Evolutionary conservation across 305 asterid genomes (phyloP), one percentile per base, ranked within the genome.

Genomic region (Ruellia speciosa): DNA sequence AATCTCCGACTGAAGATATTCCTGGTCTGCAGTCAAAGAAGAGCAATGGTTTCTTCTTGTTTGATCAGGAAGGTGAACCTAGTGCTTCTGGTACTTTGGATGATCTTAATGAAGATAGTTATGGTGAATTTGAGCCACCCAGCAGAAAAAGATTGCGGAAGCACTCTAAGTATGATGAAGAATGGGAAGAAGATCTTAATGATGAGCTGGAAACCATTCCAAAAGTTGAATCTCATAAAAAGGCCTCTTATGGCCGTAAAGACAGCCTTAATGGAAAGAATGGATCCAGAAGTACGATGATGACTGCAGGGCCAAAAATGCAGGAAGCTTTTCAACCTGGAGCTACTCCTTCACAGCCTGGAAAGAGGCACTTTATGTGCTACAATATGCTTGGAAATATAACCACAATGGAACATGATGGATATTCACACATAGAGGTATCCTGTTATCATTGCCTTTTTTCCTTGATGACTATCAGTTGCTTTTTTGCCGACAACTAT

Each of bases 391-490:
- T 89, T 60, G 99, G 99, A 58, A 76, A 92, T 81, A 80, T 93
- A 72, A 93, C 96, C 65, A 59, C 92, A 50, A 85, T 89, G 97
- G 87, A 81, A 59, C 96, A 83, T 70, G 94, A 85, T 54, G 96
- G 95, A 48, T 89, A 81, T 78, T 89, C 97, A 53, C 99, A 93
- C 70, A 81, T 92, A 65, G 97, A 92, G 97, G 97, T 92, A 78
- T 33, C 60, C 28, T 61, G 34, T 49, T 58, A 62, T 58, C 57
- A 58, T 48, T 48, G 1, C 47, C 18, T 65, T 31, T 55, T 69
- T 24, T 52, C 51, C 60, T 51, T 63, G 28, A 62, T 65, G 12
- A 52, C 50, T 55, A 40, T 37, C 14, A 7, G 49, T 17, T 45
- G 58, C 56, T 10, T 9, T 39, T 50, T 60, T 59, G 35, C 28